These are phyloP conservation scores for Xylaria sp. DNA, from an alignment of 2,329 filamentous ascomycete genomes.

Conservation along the genomic window DNA sequence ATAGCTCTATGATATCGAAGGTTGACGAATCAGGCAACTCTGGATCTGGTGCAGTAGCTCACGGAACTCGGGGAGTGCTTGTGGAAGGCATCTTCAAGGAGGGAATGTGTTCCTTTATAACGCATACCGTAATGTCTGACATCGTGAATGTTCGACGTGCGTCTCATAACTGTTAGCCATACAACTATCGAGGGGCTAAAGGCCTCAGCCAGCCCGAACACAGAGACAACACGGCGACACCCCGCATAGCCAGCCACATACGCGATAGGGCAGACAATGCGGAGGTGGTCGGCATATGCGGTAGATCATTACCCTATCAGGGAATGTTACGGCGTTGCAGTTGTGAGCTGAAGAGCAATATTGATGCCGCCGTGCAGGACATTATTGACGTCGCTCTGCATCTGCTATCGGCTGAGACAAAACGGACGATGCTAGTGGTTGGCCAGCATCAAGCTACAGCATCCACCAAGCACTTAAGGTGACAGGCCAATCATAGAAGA, in stretches of 20 bases:
- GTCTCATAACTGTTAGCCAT: not conserved
- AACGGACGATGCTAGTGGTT: conserved; percentile 6
- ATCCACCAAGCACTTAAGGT: not conserved
- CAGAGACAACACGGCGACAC: not conserved
- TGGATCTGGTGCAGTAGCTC: not conserved
- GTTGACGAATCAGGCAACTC: not conserved
- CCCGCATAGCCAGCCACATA: not conserved
- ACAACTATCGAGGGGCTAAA: not conserved
- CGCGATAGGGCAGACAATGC: not conserved
- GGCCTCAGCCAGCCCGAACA: not conserved
- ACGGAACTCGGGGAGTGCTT: not conserved
- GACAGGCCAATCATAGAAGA: conserved; percentile 5
- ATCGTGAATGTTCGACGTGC: not conserved
- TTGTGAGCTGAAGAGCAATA: conserved; percentile 21
- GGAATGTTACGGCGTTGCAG: not conserved
- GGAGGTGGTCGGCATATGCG: not conserved
- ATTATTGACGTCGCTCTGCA: conserved; percentile 21
- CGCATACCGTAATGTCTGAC: not conserved
- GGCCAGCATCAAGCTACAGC: too few relatives aligned
- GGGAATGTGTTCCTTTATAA: not conserved
- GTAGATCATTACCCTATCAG: conserved; percentile 13
- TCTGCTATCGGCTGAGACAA: not conserved
- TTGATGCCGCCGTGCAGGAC: conserved; percentile 6
- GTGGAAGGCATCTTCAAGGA: not conserved
- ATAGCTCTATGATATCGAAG: not conserved